phyloP scores from a whole-genome alignment of 495 filamentous ascomycete genomes.

The Mycothermus thermophilus region DNA sequence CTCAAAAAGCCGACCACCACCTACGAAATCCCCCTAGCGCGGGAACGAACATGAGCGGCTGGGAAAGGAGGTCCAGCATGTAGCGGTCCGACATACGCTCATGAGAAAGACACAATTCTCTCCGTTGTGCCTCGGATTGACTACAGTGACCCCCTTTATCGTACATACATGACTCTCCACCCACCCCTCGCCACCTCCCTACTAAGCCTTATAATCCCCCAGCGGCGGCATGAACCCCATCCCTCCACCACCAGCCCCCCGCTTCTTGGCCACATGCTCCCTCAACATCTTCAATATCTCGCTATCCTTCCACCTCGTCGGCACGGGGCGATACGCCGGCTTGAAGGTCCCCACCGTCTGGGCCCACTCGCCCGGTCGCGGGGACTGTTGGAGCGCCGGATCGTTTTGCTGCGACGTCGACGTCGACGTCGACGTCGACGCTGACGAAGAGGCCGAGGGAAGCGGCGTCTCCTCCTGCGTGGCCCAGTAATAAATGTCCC shows the following conservation, averaged over 20 bases:
- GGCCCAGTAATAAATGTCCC: constrained; percentile 99
- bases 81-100: too few relatives aligned
- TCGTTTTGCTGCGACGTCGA: not conserved
- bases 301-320: constrained; percentile 66
- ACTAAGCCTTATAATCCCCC: constrained; percentile 9
- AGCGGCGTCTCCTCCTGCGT: constrained; percentile 62
- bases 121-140: too few relatives aligned
- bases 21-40: too few relatives aligned
- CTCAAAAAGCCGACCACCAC: too few relatives aligned
- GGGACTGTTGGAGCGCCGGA: constrained; percentile 5
- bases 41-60: too few relatives aligned
- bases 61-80: too few relatives aligned
- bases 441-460: constrained; percentile 13
- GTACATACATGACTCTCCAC: too few relatives aligned
- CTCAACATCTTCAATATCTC: constrained; percentile 64
- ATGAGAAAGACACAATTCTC: too few relatives aligned
- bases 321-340: constrained; percentile 86
- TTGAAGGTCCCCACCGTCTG: constrained; percentile 91
- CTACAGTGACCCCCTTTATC: too few relatives aligned
- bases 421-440: not conserved
- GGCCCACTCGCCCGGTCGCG: constrained; percentile 68
- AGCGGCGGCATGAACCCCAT: constrained; percentile 38
- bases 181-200: not conserved
- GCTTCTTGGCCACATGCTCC: constrained; percentile 50
- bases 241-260: constrained; percentile 18